Evolutionary conservation across 352 stramenopile genomes (phyloP).

Genomic region (Stephanocyclus meneghinianus): DNA sequence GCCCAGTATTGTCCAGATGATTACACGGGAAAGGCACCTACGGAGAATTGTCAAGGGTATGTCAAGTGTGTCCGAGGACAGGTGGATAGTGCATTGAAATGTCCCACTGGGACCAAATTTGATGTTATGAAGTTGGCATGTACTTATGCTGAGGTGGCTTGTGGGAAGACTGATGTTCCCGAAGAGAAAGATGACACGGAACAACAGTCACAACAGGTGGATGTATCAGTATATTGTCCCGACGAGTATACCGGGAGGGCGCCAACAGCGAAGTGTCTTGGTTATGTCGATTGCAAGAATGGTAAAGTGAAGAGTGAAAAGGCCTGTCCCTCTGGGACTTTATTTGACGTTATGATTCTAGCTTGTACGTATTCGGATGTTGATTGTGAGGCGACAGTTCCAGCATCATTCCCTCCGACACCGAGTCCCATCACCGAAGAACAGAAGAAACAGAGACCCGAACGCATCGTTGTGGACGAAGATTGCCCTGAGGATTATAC

Average conservation of each 20-base stretch:
- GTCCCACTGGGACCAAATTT: conserved; percentile 19
- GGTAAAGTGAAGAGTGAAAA: not conserved
- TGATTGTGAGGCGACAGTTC: not conserved
- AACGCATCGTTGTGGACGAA: conserved; percentile 8
- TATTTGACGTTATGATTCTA: conserved; percentile 21
- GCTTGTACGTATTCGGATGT: conserved; percentile 11
- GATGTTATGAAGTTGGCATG: conserved; percentile 27
- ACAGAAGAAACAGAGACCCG: not conserved
- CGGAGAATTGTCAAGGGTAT: conserved; percentile 15
- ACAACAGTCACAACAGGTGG: not conserved
- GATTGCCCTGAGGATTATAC: conserved; percentile 10
- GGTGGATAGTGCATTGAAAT: conserved; percentile 1
- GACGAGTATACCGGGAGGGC: conserved; percentile 14
- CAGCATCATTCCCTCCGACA: conserved; percentile 1
- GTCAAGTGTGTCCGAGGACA: conserved; percentile 18
- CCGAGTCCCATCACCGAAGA: not conserved
- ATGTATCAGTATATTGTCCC: not conserved
- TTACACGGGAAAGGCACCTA: conserved; percentile 25
- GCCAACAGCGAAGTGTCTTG: conserved; percentile 16
- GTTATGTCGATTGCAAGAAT: conserved; percentile 27
- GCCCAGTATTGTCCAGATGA: conserved; percentile 17
- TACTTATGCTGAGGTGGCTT: conserved; percentile 12
- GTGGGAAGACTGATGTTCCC: not conserved
- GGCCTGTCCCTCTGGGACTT: conserved; percentile 10
- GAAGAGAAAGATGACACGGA: not conserved